A percentile compares a stretch with the other conserved stretches of the same genome.
Conservation (phyloP, 768 basidiomycete species). For the Termitomyces sp. region DNA sequence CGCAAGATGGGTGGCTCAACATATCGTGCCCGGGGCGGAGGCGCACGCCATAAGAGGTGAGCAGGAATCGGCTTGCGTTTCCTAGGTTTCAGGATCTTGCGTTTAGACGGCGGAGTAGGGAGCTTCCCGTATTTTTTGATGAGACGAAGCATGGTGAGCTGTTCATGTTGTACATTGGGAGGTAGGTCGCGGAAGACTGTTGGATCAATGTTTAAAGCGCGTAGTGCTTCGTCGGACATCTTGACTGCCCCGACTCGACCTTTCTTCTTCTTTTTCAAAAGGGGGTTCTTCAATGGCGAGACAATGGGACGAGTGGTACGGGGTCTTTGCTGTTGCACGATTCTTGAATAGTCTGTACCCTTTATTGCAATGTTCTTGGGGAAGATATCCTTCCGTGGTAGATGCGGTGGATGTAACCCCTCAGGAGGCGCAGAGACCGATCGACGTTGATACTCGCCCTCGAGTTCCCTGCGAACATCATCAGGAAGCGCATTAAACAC, state of each 20-base stretch:
- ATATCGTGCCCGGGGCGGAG: conserved; percentile 54
- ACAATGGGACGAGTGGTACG: conserved; percentile 35
- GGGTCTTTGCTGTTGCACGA: conserved; percentile 63
- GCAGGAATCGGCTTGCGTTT: conserved; percentile 37
- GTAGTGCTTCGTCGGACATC: conserved; percentile 56
- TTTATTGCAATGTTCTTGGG: conserved; percentile 29
- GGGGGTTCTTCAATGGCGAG: conserved; percentile 27
- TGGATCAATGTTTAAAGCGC: conserved; percentile 67
- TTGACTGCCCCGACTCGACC: conserved; percentile 31
- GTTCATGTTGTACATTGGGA: conserved; percentile 65
- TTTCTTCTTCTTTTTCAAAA: conserved; percentile 31
- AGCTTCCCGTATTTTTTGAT: conserved; percentile 38
- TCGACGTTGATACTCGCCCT: conserved; percentile 61
- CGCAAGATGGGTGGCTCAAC: conserved; percentile 49
- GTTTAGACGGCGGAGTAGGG: conserved; percentile 37
- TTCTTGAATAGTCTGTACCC: conserved; percentile 48
- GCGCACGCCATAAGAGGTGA: conserved; percentile 41
- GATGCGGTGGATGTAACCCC: conserved; percentile 11
- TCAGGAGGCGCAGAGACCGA: conserved; percentile 45
- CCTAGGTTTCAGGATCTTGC: conserved; percentile 53
- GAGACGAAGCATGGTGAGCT: conserved; percentile 58
- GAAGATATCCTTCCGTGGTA: conserved; percentile 25
- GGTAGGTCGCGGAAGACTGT: conserved; percentile 68
- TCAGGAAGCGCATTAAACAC: conserved; percentile 70
- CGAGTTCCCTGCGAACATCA: conserved; percentile 66